A percentile compares a stretch with the other conserved stretches of the same genome.
phyloP scores from a whole-genome alignment of 73 alveolate genomes.

The Blepharisma japonicum region DNA sequence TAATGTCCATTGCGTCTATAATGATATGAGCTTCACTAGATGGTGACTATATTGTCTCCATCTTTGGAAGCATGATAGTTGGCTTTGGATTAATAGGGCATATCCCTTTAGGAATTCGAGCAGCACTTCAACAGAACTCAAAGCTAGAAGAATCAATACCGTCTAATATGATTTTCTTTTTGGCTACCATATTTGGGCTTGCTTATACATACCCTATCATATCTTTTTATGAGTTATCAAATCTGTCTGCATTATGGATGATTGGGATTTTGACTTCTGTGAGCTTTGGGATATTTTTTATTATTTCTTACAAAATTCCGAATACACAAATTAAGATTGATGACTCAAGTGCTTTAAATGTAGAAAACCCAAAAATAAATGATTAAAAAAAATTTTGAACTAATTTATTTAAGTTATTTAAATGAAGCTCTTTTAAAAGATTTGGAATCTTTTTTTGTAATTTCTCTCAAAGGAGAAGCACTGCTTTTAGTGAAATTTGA shows the following conservation, averaged over 20 bases:
- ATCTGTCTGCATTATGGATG: constrained; percentile 6
- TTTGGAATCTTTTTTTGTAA: too few species aligned
- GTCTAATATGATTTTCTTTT: constrained; percentile 8
- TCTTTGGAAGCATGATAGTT: constrained; percentile 12
- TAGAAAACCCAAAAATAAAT: too few species aligned
- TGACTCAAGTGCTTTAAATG: too few species aligned
- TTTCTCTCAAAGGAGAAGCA: too few species aligned
- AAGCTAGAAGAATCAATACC: constrained; percentile 22
- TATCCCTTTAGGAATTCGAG: constrained; percentile 25
- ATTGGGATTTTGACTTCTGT: neutral
- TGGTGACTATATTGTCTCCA: neutral
- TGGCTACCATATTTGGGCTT: constrained; percentile 9
- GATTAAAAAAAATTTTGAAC: too few species aligned
- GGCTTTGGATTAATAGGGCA: constrained; percentile 23
- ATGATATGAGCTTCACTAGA: constrained; percentile 25
- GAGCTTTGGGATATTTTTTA: neutral
- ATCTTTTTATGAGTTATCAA: neutral
- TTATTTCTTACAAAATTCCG: neutral
- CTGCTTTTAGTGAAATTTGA: too few species aligned
- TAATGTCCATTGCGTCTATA: constrained; percentile 12
- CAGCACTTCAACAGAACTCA: constrained; percentile 15
- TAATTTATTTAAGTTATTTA: too few species aligned
- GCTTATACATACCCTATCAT: constrained; percentile 9
- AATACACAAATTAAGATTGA: too few species aligned
- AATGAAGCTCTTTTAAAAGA: too few species aligned